Base-by-base conservation (phyloP, 805 yeast species). In the Sugiyamaella boreocaroliniensis region DNA sequence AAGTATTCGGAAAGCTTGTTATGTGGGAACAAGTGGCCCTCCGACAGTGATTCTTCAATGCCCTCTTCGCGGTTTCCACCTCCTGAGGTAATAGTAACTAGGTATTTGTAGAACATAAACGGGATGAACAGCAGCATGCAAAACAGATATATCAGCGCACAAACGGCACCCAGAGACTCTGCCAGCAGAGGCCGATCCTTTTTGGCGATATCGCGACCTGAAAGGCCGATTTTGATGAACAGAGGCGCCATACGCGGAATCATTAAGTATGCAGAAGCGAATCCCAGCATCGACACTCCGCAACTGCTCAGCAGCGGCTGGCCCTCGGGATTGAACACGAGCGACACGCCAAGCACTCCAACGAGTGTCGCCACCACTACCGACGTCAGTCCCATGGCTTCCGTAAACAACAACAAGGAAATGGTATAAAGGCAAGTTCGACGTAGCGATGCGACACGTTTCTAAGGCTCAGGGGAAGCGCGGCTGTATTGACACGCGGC, bases 151-250 rank as follows among this genome's bases (percentile, higher is more conserved):
- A 89, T 82, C 3, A 86, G 75, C 0, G 96, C 93, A 4, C 89
- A 79, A 0, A 92, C 85, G 1, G 89, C 84, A n/a, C 99, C 99
- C 74, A 92, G 82, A 0, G 95, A 80, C 70, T 93, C 99, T 1
- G 99, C 93, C 9, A 89, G 76, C 2, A 82, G 73, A 0, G 95
- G 95, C 43, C 68, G 74, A n/a, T 80, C 80, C n/a, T 66, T 68
- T 66, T 93, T 93, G 44, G 89, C 83, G 64, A 89, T 61, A 66
- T 93, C 99, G 56, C 77, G 80, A 9, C 99, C 99, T 56, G 71
- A 78, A n/a, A 93, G 75, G 0, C 99, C 99, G 44, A 85, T 80
- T 50, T 77, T 76, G 19, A 86, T 76, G 68, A 90, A 90, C 43
- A 81, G 74, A 0, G 77, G 74, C 0, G 83, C 76, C n/a, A 85